phyloP scores from a whole-genome alignment of 495 filamentous ascomycete species.

The Lophiostoma macrostomum region DNA sequence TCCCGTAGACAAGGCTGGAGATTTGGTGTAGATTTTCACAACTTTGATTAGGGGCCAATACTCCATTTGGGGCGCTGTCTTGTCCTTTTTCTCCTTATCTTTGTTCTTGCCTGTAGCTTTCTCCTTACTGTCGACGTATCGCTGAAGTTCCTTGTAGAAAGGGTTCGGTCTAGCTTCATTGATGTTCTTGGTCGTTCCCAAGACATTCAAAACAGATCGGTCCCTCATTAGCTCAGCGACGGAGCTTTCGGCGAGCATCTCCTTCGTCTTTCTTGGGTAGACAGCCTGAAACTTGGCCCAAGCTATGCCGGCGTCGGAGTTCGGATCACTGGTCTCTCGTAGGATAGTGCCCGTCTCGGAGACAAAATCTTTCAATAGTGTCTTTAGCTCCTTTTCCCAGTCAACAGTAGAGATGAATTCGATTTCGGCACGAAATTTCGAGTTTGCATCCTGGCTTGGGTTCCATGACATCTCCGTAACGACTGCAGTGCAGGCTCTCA shows the following conservation, averaged over 20 bases:
- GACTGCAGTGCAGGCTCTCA: constrained; percentile 65
- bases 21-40: constrained; percentile 59
- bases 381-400: constrained; percentile 56
- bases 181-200: constrained; percentile 50
- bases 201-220: constrained; percentile 42
- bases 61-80: constrained; percentile 43
- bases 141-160: constrained; percentile 49
- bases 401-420: constrained; percentile 58
- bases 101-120: constrained; percentile 43
- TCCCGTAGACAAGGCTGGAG: constrained; percentile 56
- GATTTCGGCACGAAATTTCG: constrained; percentile 59
- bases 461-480: constrained; percentile 62
- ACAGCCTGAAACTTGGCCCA: constrained; percentile 64
- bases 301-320: constrained; percentile 56
- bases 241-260: constrained; percentile 44
- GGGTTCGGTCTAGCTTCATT: constrained; percentile 36
- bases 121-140: constrained; percentile 54
- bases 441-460: constrained; percentile 49
- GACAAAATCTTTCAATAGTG: constrained; percentile 54
- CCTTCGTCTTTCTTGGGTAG: constrained; percentile 56
- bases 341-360: constrained; percentile 47
- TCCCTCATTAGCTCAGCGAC: constrained; percentile 45
- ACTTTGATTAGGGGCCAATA: constrained; percentile 68
- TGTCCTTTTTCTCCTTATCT: constrained; percentile 32
- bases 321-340: constrained; percentile 45